Evolutionary conservation across 139 green algal genomes (phyloP).

Genomic region (Pleodorina starrii): DNA sequence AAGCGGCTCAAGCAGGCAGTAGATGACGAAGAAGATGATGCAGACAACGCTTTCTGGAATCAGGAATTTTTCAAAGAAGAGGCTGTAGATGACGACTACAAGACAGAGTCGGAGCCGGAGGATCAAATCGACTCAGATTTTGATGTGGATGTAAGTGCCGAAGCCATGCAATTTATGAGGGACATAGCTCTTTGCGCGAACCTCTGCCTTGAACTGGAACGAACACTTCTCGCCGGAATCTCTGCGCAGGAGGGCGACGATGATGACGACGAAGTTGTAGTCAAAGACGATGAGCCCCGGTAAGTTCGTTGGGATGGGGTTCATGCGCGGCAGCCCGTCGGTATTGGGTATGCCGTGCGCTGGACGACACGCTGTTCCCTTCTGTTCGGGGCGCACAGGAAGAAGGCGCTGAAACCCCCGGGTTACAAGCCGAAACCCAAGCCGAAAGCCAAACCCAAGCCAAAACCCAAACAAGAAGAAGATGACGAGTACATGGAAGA

Average conservation of each 20-base stretch:
- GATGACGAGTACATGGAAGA: constrained; percentile 41
- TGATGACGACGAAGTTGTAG: constrained; percentile 17
- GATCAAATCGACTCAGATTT: constrained; percentile 89
- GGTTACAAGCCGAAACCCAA: constrained; percentile 28
- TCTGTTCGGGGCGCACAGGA: constrained; percentile 8
- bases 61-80: constrained; percentile 87
- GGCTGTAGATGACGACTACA: constrained; percentile 79
- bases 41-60: constrained; percentile 91
- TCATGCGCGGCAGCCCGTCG: not conserved
- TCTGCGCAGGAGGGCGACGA: constrained; percentile 27
- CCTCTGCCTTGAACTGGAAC: no score
- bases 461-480: not conserved
- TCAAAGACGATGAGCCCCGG: constrained; percentile 24
- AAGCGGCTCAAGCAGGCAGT: constrained; percentile 46
- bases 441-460: constrained; percentile 39
- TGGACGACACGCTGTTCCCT: not conserved
- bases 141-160: constrained; percentile 62
- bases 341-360: not conserved
- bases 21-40: constrained; percentile 55
- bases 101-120: constrained; percentile 68
- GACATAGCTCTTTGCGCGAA: no score
- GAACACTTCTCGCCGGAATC: no score
- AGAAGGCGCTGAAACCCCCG: constrained; percentile 28
- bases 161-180: no score
- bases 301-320: not conserved